Percentiles rank a stretch among this genome's conserved stretches.
Conservation (phyloP, 257 asterid species). For the Fraxinus quadrangulata region DNA sequence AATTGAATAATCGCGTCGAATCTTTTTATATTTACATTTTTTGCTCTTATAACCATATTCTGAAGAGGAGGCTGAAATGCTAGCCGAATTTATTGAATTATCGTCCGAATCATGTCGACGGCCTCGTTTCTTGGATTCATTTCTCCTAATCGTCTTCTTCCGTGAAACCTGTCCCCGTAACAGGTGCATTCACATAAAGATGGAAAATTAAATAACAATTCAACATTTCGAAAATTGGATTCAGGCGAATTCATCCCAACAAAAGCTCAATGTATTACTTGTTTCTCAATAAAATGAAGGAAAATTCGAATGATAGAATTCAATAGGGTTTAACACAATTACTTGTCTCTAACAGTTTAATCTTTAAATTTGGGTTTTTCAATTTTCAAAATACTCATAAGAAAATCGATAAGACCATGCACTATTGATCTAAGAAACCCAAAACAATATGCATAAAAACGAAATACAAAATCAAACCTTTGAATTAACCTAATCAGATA, state of each 20-base stretch:
- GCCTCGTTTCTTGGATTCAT: conserved; percentile 44
- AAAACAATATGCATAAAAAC: neutral
- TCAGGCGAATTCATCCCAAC: conserved; percentile 15
- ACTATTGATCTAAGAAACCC: conserved; percentile 7
- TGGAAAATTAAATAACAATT: neutral
- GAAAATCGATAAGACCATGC: neutral
- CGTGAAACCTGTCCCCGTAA: conserved; percentile 35
- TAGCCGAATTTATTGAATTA: conserved; percentile 32
- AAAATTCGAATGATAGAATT: neutral
- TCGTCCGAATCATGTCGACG: conserved; percentile 36
- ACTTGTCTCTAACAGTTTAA: conserved; percentile 20
- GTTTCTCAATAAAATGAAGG: conserved; percentile 3
- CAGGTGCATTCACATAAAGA: conserved; percentile 15
- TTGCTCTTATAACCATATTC: conserved; percentile 44
- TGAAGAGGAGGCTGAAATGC: conserved; percentile 17
- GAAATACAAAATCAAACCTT: neutral
- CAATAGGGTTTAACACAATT: neutral
- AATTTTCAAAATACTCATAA: neutral
- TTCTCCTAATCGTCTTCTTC: conserved; percentile 59
- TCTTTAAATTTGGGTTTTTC: conserved; percentile 28
- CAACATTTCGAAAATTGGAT: neutral
- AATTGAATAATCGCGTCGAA: conserved; percentile 39
- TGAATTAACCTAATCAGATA: neutral
- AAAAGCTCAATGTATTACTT: neutral
- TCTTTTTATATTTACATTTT: conserved; percentile 56